phyloP scores from a whole-genome alignment of 1,139 yeast genomes.

The Diutina rugosa region DNA sequence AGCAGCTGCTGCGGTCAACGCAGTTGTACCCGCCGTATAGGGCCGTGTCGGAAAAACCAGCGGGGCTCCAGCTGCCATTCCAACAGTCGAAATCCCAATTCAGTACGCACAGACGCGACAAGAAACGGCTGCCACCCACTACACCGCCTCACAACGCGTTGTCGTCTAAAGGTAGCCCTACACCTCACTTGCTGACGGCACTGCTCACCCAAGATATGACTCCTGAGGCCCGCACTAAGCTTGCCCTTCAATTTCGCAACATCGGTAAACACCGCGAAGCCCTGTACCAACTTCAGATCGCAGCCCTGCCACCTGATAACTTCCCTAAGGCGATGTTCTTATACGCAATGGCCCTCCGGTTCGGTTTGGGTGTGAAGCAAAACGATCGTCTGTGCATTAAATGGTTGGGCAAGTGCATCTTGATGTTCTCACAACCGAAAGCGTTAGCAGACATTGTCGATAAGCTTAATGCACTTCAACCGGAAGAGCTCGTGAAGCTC shows the following conservation, averaged over 20 bases:
- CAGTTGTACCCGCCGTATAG: not conserved
- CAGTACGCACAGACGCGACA: not conserved
- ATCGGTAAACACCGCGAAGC: conserved; percentile 57
- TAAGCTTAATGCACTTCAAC: conserved; percentile 15
- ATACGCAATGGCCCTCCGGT: conserved; percentile 56
- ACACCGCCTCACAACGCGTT: not conserved
- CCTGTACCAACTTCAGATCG: conserved; percentile 52
- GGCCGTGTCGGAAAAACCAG: not conserved
- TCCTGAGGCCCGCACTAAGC: conserved; percentile 32
- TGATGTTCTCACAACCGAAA: conserved; percentile 8
- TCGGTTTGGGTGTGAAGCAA: conserved; percentile 60
- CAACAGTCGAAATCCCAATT: not conserved
- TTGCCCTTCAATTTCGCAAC: conserved; percentile 42
- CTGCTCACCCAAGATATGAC: not conserved
- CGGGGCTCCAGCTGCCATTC: not conserved
- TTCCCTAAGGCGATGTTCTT: conserved; percentile 53
- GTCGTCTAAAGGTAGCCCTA: not conserved
- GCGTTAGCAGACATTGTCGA: conserved; percentile 8
- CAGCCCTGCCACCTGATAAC: conserved; percentile 45
- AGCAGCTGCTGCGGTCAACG: not conserved
- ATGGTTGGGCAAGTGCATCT: conserved; percentile 41
- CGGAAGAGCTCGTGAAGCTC: conserved; percentile 19
- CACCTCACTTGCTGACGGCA: not conserved
- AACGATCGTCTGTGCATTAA: conserved; percentile 44
- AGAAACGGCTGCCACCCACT: not conserved